Evolutionary conservation across 2,329 filamentous ascomycete species (phyloP).

Genomic region (Xylariaceae sp.): DNA sequence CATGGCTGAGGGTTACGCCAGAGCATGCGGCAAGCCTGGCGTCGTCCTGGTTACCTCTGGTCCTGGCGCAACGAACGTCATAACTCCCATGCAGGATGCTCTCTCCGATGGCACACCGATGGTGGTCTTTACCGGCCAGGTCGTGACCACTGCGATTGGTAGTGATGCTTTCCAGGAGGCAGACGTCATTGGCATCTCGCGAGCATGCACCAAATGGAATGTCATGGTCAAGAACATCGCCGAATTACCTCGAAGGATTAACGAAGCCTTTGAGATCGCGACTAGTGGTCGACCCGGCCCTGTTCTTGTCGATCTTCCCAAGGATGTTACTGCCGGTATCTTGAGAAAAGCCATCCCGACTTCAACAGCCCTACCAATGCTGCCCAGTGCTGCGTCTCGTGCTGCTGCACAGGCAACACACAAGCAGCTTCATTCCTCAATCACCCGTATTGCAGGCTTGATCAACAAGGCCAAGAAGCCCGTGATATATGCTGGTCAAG

Average conservation of each 20-base stretch:
- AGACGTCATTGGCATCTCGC: constrained; percentile 86
- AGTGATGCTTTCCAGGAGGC: constrained; percentile 97
- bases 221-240: constrained; percentile 95
- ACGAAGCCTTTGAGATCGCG: constrained; percentile 97
- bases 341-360: constrained; percentile 77
- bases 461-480: constrained; percentile 90
- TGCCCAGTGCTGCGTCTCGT: constrained; percentile 79
- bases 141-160: constrained; percentile 81
- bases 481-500: constrained; percentile 89
- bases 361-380: constrained; percentile 62
- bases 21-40: constrained; percentile 86
- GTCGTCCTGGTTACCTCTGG: constrained; percentile 96
- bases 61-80: constrained; percentile 90
- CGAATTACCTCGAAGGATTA: constrained; percentile 87
- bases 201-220: constrained; percentile 98
- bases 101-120: constrained; percentile 91
- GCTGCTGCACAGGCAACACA: constrained; percentile 67
- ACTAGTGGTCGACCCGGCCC: constrained; percentile 90
- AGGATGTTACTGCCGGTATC: constrained; percentile 86
- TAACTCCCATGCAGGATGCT: constrained; percentile 94
- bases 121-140: constrained; percentile 94
- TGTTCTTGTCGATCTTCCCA: constrained; percentile 90
- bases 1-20: constrained; percentile 96
- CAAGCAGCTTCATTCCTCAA: constrained; percentile 65
- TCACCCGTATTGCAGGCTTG: constrained; percentile 70